Base-by-base conservation (phyloP, 2,329 filamentous ascomycete species). In the Trichoderma afroharzianum region DNA sequence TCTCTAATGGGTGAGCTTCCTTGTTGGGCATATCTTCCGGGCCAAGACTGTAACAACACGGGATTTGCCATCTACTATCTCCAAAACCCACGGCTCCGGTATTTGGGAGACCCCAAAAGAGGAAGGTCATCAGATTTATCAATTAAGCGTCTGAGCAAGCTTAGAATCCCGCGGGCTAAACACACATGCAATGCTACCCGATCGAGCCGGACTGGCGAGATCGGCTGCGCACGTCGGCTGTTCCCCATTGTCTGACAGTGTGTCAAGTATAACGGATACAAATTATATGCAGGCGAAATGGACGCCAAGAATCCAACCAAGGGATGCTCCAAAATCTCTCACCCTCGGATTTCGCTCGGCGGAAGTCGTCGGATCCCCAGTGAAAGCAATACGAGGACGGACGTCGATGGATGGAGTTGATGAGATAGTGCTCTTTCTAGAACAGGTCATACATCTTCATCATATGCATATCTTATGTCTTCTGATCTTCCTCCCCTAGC, bases 1-100 rank as follows among this genome's bases (percentile, higher is more conserved):
- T 33, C n/a, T 21, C 12, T 6, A 12, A 18, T 12, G 6, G 14
- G 9, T 4, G 63, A 68, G 53, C 64, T 68, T 58, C 64, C 64
- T 18, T 43, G 64, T 59, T 68, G 26, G 64, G 64, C 18, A 59
- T 24, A 43, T 68, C 33, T 47, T n/a, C 64, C 64, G 64, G 64
- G 36, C 33, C 26, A 58, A 63, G 43, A 30, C 43, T 8, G 39
- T 24, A 8, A 67, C 47, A 57, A 30, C 14, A 63, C 14, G 26
- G 32, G 15, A 30, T 32, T 15, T 57, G 24, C 47, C 9, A 58
- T 57, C 50, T 43, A 30, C 50, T 43, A 30, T 47, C 64, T 14
- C 24, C 24, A 47, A 55, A 26, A n/a, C 9, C 64, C 50, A 67
- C 18, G 24, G 50, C 15, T 21, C 36, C 64, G 64, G 53, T 58